Base-by-base conservation (phyloP, 2,329 filamentous ascomycete genomes). In the Emmonsiellopsis sp. region DNA sequence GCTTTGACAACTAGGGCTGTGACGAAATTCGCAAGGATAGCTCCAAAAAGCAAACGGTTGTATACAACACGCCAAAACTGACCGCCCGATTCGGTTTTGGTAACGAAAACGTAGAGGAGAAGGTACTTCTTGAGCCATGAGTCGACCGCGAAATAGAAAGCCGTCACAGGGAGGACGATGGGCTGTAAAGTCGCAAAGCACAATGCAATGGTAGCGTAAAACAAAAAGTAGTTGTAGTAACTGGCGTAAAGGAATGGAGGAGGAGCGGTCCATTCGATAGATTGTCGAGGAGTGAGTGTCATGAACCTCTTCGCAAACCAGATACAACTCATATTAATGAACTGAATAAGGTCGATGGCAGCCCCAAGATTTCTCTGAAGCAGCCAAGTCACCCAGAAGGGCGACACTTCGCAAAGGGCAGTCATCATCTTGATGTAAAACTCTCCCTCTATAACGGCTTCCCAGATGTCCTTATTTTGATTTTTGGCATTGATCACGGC, bases 171-270 rank as follows among this genome's bases (percentile, higher is more conserved):
- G 7, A 98, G 78, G 1, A 93, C 86, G 26, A 97, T 78, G 0
- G 93, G 93, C 69, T 97, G 93, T 51, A 97, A 78, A 1, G 84
- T 83, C 1, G 86, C 84, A 65, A 93, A 96, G 63, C 85, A 89
- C 13, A 98, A 76, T 0, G 89, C 86, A 34, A 97, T 87, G 0
- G 92, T 96, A 26, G 87, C 79, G 73, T 97, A 98, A 73, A 89
- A 98, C 32, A 97, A 77, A 70, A 96, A 96, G 69, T 95, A 97
- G 70, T 96, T 97, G 79, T 96, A 98, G 73, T 97, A 97, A 62
- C 83, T 89, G 55, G 93, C 89, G 65, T 96, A 97, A 61, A 97
- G 91, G 67, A 98, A 96, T 0, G 88, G 78, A 2, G 89, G 91
- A 1, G 93, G 93, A 3, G 93, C 93, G 0, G 91, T 95, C 65